These are phyloP conservation scores for Rhodotorula sp. DNA, from an alignment of 1,284 basidiomycete genomes.

Conservation along the genomic window DNA sequence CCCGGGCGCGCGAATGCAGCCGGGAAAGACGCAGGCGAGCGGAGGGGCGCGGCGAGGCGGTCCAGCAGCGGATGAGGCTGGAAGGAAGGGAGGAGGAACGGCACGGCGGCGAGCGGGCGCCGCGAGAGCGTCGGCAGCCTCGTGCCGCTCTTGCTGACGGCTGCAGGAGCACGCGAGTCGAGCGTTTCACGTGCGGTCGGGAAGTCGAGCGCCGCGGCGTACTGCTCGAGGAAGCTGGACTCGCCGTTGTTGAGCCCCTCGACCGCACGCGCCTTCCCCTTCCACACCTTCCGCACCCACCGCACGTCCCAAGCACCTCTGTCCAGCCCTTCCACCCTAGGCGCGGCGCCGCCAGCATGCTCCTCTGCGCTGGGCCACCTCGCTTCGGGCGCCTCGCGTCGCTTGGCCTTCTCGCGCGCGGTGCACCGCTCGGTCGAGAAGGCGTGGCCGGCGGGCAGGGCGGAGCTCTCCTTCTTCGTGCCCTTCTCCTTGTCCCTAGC, in stretches of 20 bases:
- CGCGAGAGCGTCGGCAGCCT: neutral
- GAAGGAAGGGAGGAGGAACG: constrained; percentile 7
- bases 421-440: constrained; percentile 10
- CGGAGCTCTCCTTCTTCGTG: neutral
- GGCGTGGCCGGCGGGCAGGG: constrained; percentile 2
- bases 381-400: constrained; percentile 13
- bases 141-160: too few species aligned
- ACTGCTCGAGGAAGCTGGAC: neutral
- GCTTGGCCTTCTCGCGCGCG: constrained; percentile 17
- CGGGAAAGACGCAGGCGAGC: neutral
- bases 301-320: neutral
- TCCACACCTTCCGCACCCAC: neutral
- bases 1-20: neutral
- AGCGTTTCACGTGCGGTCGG: neutral
- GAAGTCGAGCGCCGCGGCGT: neutral
- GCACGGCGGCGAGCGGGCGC: constrained; percentile 1
- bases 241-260: neutral
- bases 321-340: too few species aligned
- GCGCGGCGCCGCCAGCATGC: neutral
- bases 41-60: constrained; percentile 24
- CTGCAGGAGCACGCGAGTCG: neutral
- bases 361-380: constrained; percentile 37
- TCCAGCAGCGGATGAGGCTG: constrained; percentile 27
- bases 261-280: constrained; percentile 7
- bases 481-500: neutral